Evolutionary conservation across 2,329 filamentous ascomycete genomes (phyloP).

Genomic region (Verticillium longisporum): DNA sequence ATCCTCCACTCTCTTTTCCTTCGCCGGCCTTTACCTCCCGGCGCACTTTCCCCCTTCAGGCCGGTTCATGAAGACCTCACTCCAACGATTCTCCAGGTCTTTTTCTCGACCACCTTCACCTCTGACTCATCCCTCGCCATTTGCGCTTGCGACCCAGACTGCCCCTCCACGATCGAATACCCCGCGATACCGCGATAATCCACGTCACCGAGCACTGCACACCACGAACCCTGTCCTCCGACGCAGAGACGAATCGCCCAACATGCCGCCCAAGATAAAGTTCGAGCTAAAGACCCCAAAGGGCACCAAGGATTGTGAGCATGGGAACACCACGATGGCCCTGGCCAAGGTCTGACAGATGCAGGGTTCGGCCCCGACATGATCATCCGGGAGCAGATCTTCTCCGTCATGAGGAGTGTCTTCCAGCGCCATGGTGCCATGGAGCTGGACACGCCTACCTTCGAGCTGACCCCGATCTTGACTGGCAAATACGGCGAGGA

Average conservation of each 20-base stretch:
- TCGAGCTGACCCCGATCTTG: conserved; percentile 81
- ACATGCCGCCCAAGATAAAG: conserved; percentile 36
- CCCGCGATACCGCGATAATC: neutral
- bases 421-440: conserved; percentile 80
- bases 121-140: neutral
- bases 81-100: neutral
- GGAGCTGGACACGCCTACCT: conserved; percentile 75
- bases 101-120: neutral
- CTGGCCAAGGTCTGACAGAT: neutral
- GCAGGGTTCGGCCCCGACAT: conserved; percentile 67
- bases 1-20: neutral
- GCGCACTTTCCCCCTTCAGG: neutral
- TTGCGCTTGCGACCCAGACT: neutral
- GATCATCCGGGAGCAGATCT: conserved; percentile 75
- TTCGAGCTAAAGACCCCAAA: conserved; percentile 83
- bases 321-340: conserved; percentile 1
- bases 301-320: conserved; percentile 75
- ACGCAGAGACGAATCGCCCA: conserved; percentile 4
- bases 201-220: neutral
- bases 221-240: neutral
- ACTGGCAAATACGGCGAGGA: conserved; percentile 89
- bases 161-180: neutral
- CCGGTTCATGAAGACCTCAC: neutral
- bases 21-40: neutral
- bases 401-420: conserved; percentile 65